Percentiles rank a stretch among this genome's conserved stretches.
Evolutionary conservation across 345 rosid genomes (phyloP).

Genomic region (Clausena lansium): DNA sequence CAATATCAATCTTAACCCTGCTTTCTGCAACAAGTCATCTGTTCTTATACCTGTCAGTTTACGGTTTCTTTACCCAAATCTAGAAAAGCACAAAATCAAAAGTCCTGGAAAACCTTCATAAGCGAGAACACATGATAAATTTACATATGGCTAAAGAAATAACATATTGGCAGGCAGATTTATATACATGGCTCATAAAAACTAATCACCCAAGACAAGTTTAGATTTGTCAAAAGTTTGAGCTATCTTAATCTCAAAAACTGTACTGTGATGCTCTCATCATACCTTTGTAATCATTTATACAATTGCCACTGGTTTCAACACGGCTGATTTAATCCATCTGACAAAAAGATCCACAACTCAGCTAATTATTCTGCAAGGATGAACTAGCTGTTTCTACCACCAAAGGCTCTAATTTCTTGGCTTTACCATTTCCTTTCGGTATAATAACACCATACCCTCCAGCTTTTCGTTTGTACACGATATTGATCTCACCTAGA

Average conservation of each 20-base stretch:
- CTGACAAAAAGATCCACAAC: not conserved
- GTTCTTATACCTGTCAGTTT: too few species aligned
- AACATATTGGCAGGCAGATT: too few species aligned
- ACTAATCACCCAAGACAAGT: not conserved
- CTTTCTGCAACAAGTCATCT: too few species aligned
- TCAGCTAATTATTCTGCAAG: slow-evolving; percentile 38
- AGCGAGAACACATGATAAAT: too few species aligned
- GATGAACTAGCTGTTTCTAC: slow-evolving; percentile 50
- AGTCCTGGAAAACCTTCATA: too few species aligned
- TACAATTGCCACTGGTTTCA: slow-evolving; percentile 10
- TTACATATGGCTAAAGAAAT: too few species aligned
- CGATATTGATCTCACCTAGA: slow-evolving; percentile 83
- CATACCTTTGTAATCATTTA: slow-evolving; percentile 12
- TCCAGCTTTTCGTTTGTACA: slow-evolving; percentile 83
- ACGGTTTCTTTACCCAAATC: too few species aligned
- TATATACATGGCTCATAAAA: not conserved
- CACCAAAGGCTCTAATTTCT: slow-evolving; percentile 61
- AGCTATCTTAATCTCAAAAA: not conserved
- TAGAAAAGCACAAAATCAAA: too few species aligned
- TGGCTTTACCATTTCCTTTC: slow-evolving; percentile 51
- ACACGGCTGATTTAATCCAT: not conserved
- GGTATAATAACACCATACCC: slow-evolving; percentile 93
- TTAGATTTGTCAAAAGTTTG: slow-evolving; percentile 10
- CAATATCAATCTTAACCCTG: too few species aligned
- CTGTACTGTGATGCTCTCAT: slow-evolving; percentile 3